These are phyloP conservation scores for Orychophragmus violaceus DNA, from an alignment of 345 rosid species.

Conservation along the genomic window DNA sequence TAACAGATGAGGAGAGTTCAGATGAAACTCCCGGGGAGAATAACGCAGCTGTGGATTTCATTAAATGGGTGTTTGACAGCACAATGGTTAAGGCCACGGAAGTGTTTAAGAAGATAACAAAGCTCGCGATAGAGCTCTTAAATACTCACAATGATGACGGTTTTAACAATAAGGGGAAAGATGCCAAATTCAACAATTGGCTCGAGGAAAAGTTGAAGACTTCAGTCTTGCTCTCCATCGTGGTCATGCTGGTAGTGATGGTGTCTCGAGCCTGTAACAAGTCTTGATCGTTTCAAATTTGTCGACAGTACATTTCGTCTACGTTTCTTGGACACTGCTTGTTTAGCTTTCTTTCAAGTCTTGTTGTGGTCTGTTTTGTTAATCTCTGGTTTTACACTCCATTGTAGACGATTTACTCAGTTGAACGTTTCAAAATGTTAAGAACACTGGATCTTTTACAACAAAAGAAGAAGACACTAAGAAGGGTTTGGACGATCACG, in stretches of 20 bases:
- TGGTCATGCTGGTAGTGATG: constrained; percentile 75
- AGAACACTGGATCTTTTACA: neutral
- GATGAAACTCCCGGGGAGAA: constrained; percentile 35
- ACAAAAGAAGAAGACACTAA: neutral
- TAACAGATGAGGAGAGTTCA: constrained; percentile 27
- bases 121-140: constrained; percentile 39
- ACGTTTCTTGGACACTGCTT: neutral
- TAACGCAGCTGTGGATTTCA: constrained; percentile 31
- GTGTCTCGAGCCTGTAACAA: constrained; percentile 48
- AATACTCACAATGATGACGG: constrained; percentile 21
- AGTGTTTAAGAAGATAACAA: constrained; percentile 39
- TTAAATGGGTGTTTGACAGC: constrained; percentile 55
- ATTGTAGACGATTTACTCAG: neutral
- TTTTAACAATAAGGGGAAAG: constrained; percentile 10
- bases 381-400: constrained; percentile 1
- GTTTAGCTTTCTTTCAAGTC: constrained; percentile 13
- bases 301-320: constrained; percentile 37
- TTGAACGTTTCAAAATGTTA: neutral
- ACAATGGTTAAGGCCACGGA: constrained; percentile 41
- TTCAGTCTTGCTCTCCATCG: constrained; percentile 63
- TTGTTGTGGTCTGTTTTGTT: neutral
- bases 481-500: neutral
- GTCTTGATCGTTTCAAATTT: constrained; percentile 48
- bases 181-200: constrained; percentile 31
- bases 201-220: constrained; percentile 59